Evolutionary conservation across 2,329 filamentous ascomycete species (phyloP).

Genomic region (Ophiostoma ulmi): DNA sequence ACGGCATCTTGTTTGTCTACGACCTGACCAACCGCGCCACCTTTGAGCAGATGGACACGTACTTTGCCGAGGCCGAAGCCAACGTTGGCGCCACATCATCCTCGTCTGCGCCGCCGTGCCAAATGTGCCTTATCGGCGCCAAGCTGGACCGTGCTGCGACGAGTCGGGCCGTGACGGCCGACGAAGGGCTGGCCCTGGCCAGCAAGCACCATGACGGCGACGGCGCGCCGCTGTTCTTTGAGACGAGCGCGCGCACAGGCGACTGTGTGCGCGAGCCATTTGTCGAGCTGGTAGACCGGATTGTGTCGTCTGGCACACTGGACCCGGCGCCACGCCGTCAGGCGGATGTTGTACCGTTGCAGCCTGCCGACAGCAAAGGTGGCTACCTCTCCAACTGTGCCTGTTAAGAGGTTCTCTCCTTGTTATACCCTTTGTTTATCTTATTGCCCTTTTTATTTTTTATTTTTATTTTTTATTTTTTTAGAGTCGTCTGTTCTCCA

Average conservation of each 20-base stretch:
- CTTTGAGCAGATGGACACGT: constrained; percentile 49
- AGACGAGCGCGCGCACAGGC: constrained; percentile 50
- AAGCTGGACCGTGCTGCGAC: constrained; percentile 46
- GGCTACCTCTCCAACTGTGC: constrained; percentile 24
- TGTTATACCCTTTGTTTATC: background rate
- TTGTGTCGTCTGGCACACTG: constrained; percentile 34
- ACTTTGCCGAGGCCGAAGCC: constrained; percentile 50
- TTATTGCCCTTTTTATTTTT: background rate
- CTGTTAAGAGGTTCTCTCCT: background rate
- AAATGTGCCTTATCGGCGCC: constrained; percentile 40
- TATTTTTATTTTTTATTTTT: background rate
- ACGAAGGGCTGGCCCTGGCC: constrained; percentile 46
- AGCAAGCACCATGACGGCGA: constrained; percentile 37
- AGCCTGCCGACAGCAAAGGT: background rate
- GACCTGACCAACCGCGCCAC: constrained; percentile 46
- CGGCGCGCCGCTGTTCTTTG: constrained; percentile 40
- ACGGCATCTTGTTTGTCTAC: constrained; percentile 47
- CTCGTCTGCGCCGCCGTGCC: constrained; percentile 11
- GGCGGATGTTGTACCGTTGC: constrained; percentile 41
- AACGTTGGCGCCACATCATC: constrained; percentile 38
- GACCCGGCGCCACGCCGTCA: background rate
- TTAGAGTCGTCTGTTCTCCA: background rate
- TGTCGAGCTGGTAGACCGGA: constrained; percentile 47
- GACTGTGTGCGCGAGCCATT: constrained; percentile 50
- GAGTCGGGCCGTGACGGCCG: constrained; percentile 41